phyloP scores from a whole-genome alignment of 2,329 filamentous ascomycete genomes.

The Pseudopyricularia cyperi region DNA sequence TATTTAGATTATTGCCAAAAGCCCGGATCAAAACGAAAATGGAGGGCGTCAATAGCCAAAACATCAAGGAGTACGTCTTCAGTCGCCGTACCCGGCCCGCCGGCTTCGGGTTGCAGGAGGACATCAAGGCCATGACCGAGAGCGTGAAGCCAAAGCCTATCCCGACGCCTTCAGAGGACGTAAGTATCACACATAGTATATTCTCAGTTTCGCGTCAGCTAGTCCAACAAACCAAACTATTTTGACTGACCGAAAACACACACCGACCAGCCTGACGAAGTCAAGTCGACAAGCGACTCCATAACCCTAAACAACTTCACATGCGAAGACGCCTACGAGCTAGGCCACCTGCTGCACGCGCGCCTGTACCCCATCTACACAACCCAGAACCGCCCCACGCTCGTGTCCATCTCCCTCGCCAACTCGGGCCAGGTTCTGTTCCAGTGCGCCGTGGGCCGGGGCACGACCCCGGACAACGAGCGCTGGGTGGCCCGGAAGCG shows the following conservation, averaged over 20 bases:
- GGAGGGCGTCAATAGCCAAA: not conserved
- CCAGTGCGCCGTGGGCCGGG: slow-evolving; percentile 53
- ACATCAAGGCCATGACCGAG: not conserved
- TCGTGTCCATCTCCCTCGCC: slow-evolving; percentile 53
- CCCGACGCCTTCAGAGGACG: not conserved
- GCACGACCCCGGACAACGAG: slow-evolving; percentile 59
- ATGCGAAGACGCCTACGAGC: slow-evolving; percentile 47
- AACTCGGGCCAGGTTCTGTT: slow-evolving; percentile 51
- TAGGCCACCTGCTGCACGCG: slow-evolving; percentile 51
- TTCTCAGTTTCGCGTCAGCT: too few species aligned
- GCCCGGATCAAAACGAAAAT: not conserved
- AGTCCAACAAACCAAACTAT: not conserved
- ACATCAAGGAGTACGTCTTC: not conserved
- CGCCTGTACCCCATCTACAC: slow-evolving; percentile 40
- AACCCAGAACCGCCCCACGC: slow-evolving; percentile 26
- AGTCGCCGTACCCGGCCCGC: not conserved
- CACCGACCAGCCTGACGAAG: not conserved
- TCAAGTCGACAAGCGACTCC: slow-evolving; percentile 14
- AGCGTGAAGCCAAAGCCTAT: not conserved
- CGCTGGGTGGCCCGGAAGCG: slow-evolving; percentile 59
- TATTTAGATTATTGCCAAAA: not conserved
- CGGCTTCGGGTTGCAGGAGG: not conserved
- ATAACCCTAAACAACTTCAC: slow-evolving; percentile 43
- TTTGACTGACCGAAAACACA: not conserved
- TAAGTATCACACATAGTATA: not conserved